A percentile compares a stretch with the other conserved stretches of the same genome.
Conservation (phyloP, 768 basidiomycete species). For the Cystofilobasidium ferigula region DNA sequence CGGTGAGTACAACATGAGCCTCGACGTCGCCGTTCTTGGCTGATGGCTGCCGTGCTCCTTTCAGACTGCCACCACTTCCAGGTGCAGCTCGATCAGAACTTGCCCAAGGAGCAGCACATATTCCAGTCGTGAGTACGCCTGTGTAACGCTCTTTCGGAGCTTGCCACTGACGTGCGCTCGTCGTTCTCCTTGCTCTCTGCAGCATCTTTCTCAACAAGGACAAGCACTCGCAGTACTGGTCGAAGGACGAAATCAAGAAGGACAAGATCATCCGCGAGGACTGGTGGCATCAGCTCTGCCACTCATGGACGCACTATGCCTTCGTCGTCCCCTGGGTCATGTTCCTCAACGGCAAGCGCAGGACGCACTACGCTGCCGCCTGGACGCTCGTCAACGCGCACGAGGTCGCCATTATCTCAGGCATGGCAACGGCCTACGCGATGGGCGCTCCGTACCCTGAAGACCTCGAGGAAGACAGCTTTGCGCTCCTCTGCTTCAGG, state of each 20-base stretch:
- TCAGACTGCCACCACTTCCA: constrained; percentile 33
- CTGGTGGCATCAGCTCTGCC: constrained; percentile 35
- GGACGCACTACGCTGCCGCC: constrained; percentile 37
- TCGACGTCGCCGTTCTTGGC: neutral
- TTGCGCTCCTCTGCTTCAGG: constrained; percentile 38
- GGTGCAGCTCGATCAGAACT: constrained; percentile 35
- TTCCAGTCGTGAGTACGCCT: no score
- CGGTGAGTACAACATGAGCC: constrained; percentile 21
- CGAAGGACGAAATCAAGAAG: constrained; percentile 39
- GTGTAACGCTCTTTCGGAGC: no score
- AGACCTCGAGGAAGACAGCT: constrained; percentile 39
- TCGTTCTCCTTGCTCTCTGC: no score
- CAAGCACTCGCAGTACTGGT: constrained; percentile 38
- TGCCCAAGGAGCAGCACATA: constrained; percentile 39
- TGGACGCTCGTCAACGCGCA: constrained; percentile 41
- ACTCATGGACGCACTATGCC: constrained; percentile 32
- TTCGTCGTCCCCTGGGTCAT: constrained; percentile 35
- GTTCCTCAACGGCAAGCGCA: constrained; percentile 37
- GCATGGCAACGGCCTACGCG: constrained; percentile 41
- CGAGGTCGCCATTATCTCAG: constrained; percentile 38
- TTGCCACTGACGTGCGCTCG: no score
- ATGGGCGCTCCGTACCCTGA: constrained; percentile 40
- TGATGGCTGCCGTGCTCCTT: no score
- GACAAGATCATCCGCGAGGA: constrained; percentile 40
- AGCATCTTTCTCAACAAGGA: constrained; percentile 43